Percentiles rank a stretch among this genome's conserved stretches.
Evolutionary conservation across 225 moss, liverwort and hornwort species (phyloP).

Genomic region (Antitrichia curtipendula): DNA sequence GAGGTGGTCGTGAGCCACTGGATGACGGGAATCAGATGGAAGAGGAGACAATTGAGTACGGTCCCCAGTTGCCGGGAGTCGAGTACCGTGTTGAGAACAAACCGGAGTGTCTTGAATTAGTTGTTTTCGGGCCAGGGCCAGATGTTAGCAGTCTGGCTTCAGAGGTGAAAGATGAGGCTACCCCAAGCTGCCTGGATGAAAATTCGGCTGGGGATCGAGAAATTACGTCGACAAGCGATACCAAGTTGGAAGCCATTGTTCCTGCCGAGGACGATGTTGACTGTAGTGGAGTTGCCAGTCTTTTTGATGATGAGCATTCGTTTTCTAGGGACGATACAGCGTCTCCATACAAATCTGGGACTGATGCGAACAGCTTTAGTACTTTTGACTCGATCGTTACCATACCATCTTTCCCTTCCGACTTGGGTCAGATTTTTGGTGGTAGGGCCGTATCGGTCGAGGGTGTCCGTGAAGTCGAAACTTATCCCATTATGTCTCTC

Average conservation of each 20-base stretch:
- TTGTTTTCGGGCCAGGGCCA: neutral
- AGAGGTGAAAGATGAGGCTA: neutral
- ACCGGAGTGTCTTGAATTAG: neutral
- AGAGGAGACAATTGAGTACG: neutral
- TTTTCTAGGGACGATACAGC: neutral
- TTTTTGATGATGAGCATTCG: conserved; percentile 37
- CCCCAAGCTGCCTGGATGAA: neutral
- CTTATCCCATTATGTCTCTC: conserved; percentile 55
- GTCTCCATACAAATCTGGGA: neutral
- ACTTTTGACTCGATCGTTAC: conserved; percentile 18
- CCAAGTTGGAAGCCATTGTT: neutral
- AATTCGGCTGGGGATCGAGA: neutral
- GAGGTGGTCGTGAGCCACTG: neutral
- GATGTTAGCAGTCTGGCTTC: neutral
- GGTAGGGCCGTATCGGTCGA: neutral
- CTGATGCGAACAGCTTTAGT: neutral
- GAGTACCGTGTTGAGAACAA: neutral
- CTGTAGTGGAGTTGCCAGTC: conserved; percentile 22
- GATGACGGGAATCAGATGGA: conserved; percentile 9
- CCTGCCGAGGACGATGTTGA: conserved; percentile 22
- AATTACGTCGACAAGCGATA: neutral
- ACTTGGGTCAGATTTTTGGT: neutral
- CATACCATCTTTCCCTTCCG: conserved; percentile 25
- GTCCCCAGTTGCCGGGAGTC: neutral
- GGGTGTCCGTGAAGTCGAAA: conserved; percentile 19